These are phyloP conservation scores for Cercospora zeina DNA, from an alignment of 2,329 filamentous ascomycete genomes.

Conservation along the genomic window DNA sequence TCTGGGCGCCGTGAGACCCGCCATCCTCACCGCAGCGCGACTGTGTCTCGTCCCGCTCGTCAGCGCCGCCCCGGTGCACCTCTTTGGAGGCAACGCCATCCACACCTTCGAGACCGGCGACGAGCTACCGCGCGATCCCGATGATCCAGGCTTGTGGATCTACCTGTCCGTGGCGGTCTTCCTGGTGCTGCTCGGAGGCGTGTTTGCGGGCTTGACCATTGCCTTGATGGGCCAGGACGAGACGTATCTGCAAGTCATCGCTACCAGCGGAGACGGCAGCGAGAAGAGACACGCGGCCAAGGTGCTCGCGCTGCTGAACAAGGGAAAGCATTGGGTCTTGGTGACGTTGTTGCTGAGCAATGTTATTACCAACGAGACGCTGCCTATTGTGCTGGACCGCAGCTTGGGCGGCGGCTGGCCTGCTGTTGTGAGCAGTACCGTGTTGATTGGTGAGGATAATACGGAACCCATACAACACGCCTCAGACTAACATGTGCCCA, in stretches of 20 bases:
- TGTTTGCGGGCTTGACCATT: constrained; percentile 92
- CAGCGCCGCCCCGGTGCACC: constrained; percentile 24
- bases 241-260: constrained; percentile 94
- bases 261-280: constrained; percentile 77
- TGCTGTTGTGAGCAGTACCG: constrained; percentile 87
- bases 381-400: constrained; percentile 91
- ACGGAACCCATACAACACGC: neutral
- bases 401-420: constrained; percentile 93
- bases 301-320: constrained; percentile 76
- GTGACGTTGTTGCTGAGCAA: constrained; percentile 93
- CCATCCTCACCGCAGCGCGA: constrained; percentile 27
- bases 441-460: constrained; percentile 74
- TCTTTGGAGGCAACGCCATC: constrained; percentile 16
- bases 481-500: constrained; percentile 43
- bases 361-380: constrained; percentile 95
- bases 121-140: constrained; percentile 35
- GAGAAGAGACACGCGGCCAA: constrained; percentile 82
- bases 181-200: constrained; percentile 83
- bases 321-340: constrained; percentile 96
- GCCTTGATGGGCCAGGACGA: constrained; percentile 84
- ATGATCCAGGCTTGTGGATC: constrained; percentile 70
- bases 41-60: constrained; percentile 29
- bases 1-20: constrained; percentile 23
- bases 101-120: constrained; percentile 23
- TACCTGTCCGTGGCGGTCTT: constrained; percentile 76